Percentiles rank a stretch among this genome's conserved stretches.
Conservation (phyloP, 495 filamentous ascomycete genomes). For the Chlorociboria aeruginascens region DNA sequence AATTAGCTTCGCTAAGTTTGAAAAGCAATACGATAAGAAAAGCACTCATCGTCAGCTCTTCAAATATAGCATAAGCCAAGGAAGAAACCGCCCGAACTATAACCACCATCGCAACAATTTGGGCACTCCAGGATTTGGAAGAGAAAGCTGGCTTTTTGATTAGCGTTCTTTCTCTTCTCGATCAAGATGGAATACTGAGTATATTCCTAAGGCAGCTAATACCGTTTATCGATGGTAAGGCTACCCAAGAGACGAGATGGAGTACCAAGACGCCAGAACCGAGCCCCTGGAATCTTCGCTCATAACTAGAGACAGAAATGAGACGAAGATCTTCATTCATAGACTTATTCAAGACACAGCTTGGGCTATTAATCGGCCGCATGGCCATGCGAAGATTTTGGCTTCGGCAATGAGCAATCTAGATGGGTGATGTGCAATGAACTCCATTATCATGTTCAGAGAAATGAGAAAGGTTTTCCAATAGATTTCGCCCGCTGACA, state of each 20-base stretch:
- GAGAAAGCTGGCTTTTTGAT: conserved; percentile 16
- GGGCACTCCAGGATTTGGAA: conserved; percentile 25
- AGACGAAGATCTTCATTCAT: conserved; percentile 11
- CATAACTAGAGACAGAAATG: conserved; percentile 10
- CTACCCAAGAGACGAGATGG: conserved; percentile 4
- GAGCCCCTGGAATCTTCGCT: conserved; percentile 14
- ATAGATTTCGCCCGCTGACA: too few species aligned
- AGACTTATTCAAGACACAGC: conserved; percentile 20
- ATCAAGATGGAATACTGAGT: conserved; percentile 24
- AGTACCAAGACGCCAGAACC: conserved; percentile 6
- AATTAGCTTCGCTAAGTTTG: conserved; percentile 21
- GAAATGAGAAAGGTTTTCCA: too few species aligned
- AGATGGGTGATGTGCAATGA: too few species aligned
- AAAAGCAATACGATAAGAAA: conserved; percentile 20
- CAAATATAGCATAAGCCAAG: conserved; percentile 7
- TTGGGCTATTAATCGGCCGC: neutral
- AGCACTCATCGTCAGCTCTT: conserved; percentile 13
- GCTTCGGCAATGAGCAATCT: too few species aligned
- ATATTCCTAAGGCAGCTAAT: conserved; percentile 11
- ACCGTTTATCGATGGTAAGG: neutral
- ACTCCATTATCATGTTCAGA: too few species aligned
- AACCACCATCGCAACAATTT: conserved; percentile 25
- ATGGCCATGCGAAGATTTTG: too few species aligned
- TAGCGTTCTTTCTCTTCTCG: conserved; percentile 24
- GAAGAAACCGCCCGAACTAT: conserved; percentile 16